These are phyloP conservation scores for Kodamaea plutei DNA, from an alignment of 1,139 yeast genomes.

Conservation along the genomic window DNA sequence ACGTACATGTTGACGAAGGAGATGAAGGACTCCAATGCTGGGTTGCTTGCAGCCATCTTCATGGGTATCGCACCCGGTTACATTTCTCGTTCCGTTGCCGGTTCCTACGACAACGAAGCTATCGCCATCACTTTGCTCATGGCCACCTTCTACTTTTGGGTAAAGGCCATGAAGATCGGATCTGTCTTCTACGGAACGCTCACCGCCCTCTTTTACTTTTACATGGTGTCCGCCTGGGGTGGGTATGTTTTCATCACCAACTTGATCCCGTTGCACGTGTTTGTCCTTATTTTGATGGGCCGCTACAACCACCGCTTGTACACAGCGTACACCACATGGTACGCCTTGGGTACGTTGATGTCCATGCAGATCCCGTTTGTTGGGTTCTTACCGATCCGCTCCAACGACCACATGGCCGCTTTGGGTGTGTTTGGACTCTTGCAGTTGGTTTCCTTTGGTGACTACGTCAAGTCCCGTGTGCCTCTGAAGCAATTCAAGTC, in stretches of 20 bases:
- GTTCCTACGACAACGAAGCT: slow-evolving; percentile 98
- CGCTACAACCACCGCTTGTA: slow-evolving; percentile 80
- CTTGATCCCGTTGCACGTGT: slow-evolving; percentile 92
- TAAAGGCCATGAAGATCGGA: slow-evolving; percentile 87
- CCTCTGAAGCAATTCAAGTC: slow-evolving; percentile 72
- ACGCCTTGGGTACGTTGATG: slow-evolving; percentile 90
- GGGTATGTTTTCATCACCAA: slow-evolving; percentile 98
- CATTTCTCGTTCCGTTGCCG: slow-evolving; percentile 97
- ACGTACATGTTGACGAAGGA: slow-evolving; percentile 89
- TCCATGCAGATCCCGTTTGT: slow-evolving; percentile 99
- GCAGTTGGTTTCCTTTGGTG: slow-evolving; percentile 86
- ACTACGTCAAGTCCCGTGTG: slow-evolving; percentile 71
- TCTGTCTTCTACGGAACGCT: slow-evolving; percentile 80
- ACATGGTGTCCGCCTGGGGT: slow-evolving; percentile 99
- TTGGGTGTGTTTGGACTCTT: slow-evolving; percentile 94
- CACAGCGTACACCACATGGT: slow-evolving; percentile 95
- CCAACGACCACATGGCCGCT: slow-evolving; percentile 98
- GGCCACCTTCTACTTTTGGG: slow-evolving; percentile 96
- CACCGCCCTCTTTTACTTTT: slow-evolving; percentile 87
- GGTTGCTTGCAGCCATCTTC: slow-evolving; percentile 86
- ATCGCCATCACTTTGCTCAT: slow-evolving; percentile 93
- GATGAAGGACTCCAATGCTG: slow-evolving; percentile 87
- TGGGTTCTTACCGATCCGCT: slow-evolving; percentile 92
- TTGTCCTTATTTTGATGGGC: slow-evolving; percentile 90
- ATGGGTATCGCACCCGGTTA: slow-evolving; percentile 99